phyloP scores from a whole-genome alignment of 2,329 filamentous ascomycete genomes.

The Phyllosticta citriasiana region DNA sequence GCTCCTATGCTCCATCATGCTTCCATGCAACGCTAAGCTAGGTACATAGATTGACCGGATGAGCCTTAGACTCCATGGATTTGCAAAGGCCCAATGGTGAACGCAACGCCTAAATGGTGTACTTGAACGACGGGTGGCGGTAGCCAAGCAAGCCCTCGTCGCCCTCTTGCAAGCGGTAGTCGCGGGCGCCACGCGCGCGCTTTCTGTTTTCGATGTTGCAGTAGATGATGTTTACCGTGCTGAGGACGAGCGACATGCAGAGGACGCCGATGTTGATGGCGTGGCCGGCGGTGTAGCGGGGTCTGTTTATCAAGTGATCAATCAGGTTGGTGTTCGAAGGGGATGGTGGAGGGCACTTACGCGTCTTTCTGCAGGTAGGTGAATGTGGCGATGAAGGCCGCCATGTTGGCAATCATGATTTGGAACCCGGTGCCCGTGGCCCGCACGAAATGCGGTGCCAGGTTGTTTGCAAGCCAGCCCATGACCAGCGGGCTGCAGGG shows the following conservation, averaged over 20 bases:
- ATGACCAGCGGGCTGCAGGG: conserved; percentile 26
- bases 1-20: too few species aligned
- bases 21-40: too few species aligned
- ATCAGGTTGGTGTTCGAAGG: neutral
- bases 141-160: conserved; percentile 20
- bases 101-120: conserved; percentile 14
- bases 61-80: too few species aligned
- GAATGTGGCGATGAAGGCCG: conserved; percentile 42
- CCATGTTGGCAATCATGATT: conserved; percentile 38
- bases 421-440: conserved; percentile 41
- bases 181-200: conserved; percentile 1
- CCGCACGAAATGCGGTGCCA: conserved; percentile 47
- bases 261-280: conserved; percentile 10
- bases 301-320: conserved; percentile 7
- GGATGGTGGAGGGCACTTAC: conserved; percentile 11
- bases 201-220: conserved; percentile 3
- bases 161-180: conserved; percentile 17
- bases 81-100: too few species aligned
- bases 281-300: conserved; percentile 13
- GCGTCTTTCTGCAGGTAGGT: conserved; percentile 39
- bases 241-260: conserved; percentile 15
- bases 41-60: too few species aligned
- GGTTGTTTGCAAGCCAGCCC: conserved; percentile 36
- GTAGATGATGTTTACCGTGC: conserved; percentile 14
- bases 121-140: conserved; percentile 22